Conservation (phyloP, 257 asterid genomes). For the Eucommia ulmoides region DNA sequence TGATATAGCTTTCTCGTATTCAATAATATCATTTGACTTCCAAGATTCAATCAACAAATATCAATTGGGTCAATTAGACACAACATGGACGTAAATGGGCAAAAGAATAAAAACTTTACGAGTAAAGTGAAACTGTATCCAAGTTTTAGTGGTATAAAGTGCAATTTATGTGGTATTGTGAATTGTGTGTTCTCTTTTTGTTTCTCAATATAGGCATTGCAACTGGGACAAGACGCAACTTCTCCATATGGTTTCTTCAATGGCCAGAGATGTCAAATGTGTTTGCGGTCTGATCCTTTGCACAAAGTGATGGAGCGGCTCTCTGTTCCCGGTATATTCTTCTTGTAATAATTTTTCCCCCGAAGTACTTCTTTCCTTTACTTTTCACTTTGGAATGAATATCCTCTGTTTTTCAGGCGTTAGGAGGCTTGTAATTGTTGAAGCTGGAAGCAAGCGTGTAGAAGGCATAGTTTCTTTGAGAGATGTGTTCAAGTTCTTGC, state of each 20-base stretch:
- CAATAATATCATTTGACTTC: too few species aligned
- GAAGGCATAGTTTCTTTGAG: conserved; percentile 62
- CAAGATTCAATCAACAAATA: too few species aligned
- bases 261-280: conserved; percentile 74
- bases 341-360: neutral
- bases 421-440: conserved; percentile 60
- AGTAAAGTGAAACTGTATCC: too few species aligned
- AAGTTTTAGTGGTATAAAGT: too few species aligned
- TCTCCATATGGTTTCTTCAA: conserved; percentile 36
- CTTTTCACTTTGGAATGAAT: conserved; percentile 2
- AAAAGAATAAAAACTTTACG: too few species aligned
- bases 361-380: neutral
- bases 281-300: conserved; percentile 59
- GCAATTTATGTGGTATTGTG: too few species aligned
- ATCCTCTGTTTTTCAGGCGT: conserved; percentile 31
- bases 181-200: neutral
- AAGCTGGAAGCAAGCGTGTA: conserved; percentile 69
- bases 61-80: too few species aligned
- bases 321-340: conserved; percentile 39
- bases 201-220: conserved; percentile 37
- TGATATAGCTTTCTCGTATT: too few species aligned
- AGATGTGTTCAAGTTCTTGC: conserved; percentile 53
- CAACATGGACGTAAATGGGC: too few species aligned
- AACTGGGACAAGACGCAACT: conserved; percentile 54
- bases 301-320: conserved; percentile 68